Conservation (phyloP, 176 grass and related monocot genomes). For the Carex littledalei region DNA sequence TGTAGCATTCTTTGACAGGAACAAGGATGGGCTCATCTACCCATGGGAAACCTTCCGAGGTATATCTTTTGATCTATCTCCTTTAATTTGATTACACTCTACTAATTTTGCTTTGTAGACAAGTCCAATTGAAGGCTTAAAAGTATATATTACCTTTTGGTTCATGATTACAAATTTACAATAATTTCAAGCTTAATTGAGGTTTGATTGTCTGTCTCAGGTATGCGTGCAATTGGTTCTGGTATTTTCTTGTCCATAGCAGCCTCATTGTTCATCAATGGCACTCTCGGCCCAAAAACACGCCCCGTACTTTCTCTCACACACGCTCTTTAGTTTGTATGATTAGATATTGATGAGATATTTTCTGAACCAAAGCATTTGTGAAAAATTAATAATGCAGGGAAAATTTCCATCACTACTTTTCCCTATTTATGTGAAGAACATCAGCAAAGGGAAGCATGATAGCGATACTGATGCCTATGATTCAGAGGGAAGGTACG, state of each 20-base stretch:
- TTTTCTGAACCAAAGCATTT: not conserved
- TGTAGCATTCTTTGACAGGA: constrained; percentile 50
- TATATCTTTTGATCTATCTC: not conserved
- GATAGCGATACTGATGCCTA: constrained; percentile 62
- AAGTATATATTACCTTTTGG: not conserved
- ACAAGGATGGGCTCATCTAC: constrained; percentile 58
- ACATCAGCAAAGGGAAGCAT: constrained; percentile 81
- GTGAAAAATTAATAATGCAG: constrained; percentile 19
- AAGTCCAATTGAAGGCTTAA: not conserved
- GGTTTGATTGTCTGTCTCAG: constrained; percentile 13
- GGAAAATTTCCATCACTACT: constrained; percentile 33
- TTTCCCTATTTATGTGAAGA: constrained; percentile 57
- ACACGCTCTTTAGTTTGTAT: not conserved
- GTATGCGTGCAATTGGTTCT: constrained; percentile 39
- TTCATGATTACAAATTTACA: not conserved
- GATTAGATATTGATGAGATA: not conserved
- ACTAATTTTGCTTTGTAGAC: not conserved
- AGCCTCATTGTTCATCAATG: constrained; percentile 47
- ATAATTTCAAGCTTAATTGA: not conserved
- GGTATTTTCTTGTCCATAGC: constrained; percentile 22
- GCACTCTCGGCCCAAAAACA: constrained; percentile 29
- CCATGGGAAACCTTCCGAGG: constrained; percentile 51
- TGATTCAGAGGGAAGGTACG: constrained; percentile 64
- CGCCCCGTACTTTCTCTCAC: constrained; percentile 27
- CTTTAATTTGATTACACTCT: not conserved